Evolutionary conservation across 805 yeast genomes (phyloP).

Genomic region (Lachancea thermotolerans): DNA sequence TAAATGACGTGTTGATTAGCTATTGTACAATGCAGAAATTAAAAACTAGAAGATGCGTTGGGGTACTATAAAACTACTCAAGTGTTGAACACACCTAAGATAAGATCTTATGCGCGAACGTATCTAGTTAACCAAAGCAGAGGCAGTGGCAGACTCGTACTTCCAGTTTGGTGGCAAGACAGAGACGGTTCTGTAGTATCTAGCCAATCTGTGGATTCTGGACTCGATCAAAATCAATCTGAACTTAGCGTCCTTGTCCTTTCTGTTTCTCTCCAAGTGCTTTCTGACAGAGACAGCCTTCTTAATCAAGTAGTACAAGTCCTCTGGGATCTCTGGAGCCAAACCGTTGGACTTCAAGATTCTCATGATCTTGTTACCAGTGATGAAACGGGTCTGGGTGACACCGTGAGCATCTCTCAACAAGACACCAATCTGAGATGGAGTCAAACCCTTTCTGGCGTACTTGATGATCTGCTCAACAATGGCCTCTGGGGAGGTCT

Average conservation of each 20-base stretch:
- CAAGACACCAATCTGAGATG: slow-evolving; percentile 98
- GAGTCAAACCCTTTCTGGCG: slow-evolving; percentile 99
- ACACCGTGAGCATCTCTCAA: slow-evolving; percentile 99
- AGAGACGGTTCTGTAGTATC: slow-evolving; percentile 99
- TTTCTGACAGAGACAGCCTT: slow-evolving; percentile 99
- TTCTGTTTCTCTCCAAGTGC: slow-evolving; percentile 99
- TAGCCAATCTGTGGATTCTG: slow-evolving; percentile 99
- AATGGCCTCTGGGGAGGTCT: slow-evolving; percentile 88
- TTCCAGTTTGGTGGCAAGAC: slow-evolving; percentile 99
- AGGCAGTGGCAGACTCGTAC: slow-evolving; percentile 99
- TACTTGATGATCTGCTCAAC: slow-evolving; percentile 98
- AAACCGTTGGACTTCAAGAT: slow-evolving; percentile 98
- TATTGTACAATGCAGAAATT: too few species aligned
- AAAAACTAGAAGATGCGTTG: too few species aligned
- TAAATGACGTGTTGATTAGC: too few species aligned
- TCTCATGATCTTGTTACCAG: slow-evolving; percentile 99
- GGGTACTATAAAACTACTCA: neutral
- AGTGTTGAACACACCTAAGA: slow-evolving; percentile 1
- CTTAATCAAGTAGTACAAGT: slow-evolving; percentile 96
- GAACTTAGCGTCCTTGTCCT: slow-evolving; percentile 99
- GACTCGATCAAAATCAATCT: slow-evolving; percentile 99
- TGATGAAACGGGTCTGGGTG: slow-evolving; percentile 92
- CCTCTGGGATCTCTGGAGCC: slow-evolving; percentile 99
- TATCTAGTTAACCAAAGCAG: slow-evolving; percentile 94
- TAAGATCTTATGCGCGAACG: slow-evolving; percentile 1